Base-by-base conservation (phyloP, 2,329 filamentous ascomycete genomes). In the Venturia nashicola region DNA sequence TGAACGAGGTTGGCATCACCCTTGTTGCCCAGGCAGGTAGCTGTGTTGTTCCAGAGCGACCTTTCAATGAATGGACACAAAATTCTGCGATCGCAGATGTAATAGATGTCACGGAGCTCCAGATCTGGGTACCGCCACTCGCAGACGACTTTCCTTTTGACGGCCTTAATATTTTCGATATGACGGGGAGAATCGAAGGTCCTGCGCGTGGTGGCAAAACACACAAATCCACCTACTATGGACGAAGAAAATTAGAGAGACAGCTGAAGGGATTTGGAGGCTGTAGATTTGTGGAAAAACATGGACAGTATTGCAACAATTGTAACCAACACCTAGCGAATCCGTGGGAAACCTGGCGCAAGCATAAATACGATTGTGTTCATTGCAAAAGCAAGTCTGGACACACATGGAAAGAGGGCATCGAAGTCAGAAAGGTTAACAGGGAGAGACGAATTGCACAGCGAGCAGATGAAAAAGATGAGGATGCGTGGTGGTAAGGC, bases 281-380 rank as follows among this genome's bases (percentile, higher is more conserved):
- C 20, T 62, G 23, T n/a, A 32, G 60, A 11, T 62, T 62, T 51
- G 60, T 62, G 60, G 34, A 62, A 9, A 42, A 43, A 39, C 2
- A 23, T n/a, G 60, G 43, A 16, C 8, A 36, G 18, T 62, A 46
- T 51, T 62, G 60, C 34, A 23, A 27, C 2, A 43, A 51, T 51
- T 62, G 60, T 32, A 51, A 62, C 7, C 23, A 51, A 23, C 23
- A 48, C 11, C 9, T 62, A 23, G 12, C 16, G 9, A n/a, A 62
- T 51, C 8, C 32, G 3, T 34, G 39, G 16, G 34, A 48, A 3
- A 46, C 39, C 16, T 48, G n/a, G 60, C 6, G n/a, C 18, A 51
- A 39, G n/a, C n/a, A 46, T 51, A 2, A 39, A 18, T 62, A 42
- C n/a, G 34, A 23, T 23, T 62, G 43, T 27, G 18, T 46, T n/a